Base-by-base conservation (phyloP, 1,139 yeast genomes). In the Saccharomyces hybrid region DNA sequence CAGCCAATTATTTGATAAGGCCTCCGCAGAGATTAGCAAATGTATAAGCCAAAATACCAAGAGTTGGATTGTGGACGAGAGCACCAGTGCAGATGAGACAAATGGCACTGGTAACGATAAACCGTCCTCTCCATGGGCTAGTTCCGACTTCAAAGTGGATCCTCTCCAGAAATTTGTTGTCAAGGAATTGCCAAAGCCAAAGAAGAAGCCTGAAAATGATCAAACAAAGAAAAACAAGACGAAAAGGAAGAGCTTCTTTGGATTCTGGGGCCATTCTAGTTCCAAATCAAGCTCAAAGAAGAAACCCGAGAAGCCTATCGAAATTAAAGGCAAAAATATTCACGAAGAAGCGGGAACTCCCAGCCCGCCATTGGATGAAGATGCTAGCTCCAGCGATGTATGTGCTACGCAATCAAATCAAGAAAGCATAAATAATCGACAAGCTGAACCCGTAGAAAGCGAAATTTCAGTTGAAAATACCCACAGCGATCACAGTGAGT, bases 131-230 rank as follows among this genome's bases (percentile, higher is more conserved):
- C 12, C 50, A 11, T 52, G 55, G 52, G 54, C 56, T 2, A 52
- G 47, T 9, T 54, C 66, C 7, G 31, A 52, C 7, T 66, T 67
- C 52, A 64, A 62, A 54, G 69, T 66, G 12, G 65, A 66, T 55
- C 70, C 71, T 8, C 55, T 67, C 29, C 62, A 61, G 46, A 54
- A 55, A 34, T 66, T 67, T 55, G 65, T 65, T 11, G 67, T 62
- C 2, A 58, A 53, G 24, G 63, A 64, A 38, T 49, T 67, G 42
- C 69, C 69, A 3, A 62, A 58, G 47, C 57, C 57, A 47, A 55
- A 56, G 34, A 66, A 62, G 51, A 50, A 49, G n/a, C 47, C 55
- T 9, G 53, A 26, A 31, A 54, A 54, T 34, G 42, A 44, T 8
- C 29, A 42, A 28, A 28, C 52, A 2, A 58, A 58, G 44, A 57